These are phyloP conservation scores for Bipolaris zeicola DNA, from an alignment of 2,329 filamentous ascomycete genomes.

Conservation along the genomic window DNA sequence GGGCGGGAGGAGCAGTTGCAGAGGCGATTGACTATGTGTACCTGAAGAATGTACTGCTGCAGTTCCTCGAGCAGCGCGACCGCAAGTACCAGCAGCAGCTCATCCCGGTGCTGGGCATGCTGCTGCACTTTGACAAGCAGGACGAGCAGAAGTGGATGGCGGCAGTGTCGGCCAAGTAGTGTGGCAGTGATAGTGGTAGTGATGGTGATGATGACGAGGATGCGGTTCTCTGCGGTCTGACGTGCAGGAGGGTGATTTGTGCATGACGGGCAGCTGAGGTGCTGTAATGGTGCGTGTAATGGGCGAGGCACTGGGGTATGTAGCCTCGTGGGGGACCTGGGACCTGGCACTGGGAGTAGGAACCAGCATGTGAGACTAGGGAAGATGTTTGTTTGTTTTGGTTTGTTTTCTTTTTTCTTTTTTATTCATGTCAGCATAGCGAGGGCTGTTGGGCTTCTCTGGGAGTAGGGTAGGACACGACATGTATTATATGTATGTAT, in stretches of 20 bases:
- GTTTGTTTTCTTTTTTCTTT: not conserved
- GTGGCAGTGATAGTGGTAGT: not conserved
- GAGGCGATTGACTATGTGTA: slow-evolving; percentile 66
- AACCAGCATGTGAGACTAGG: not conserved
- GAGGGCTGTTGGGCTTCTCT: slow-evolving; percentile 6
- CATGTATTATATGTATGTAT: slow-evolving; percentile 11
- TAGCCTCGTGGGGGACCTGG: not conserved
- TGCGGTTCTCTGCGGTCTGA: slow-evolving; percentile 20
- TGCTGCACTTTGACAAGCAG: slow-evolving; percentile 76
- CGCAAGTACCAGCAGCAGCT: slow-evolving; percentile 76
- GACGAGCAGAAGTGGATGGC: slow-evolving; percentile 89
- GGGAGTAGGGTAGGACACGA: not conserved
- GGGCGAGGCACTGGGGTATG: not conserved
- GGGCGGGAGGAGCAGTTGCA: slow-evolving; percentile 37
- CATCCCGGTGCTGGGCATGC: slow-evolving; percentile 76
- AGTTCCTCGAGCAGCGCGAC: slow-evolving; percentile 82
- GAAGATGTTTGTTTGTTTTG: not conserved
- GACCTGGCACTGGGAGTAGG: not conserved
- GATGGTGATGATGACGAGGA: too few relatives aligned
- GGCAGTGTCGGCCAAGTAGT: slow-evolving; percentile 63
- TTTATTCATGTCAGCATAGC: slow-evolving; percentile 18
- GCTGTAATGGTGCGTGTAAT: not conserved
- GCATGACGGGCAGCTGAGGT: slow-evolving; percentile 8
- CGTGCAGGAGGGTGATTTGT: slow-evolving; percentile 9
- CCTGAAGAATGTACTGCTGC: slow-evolving; percentile 78